Base-by-base conservation (phyloP, 2,329 filamentous ascomycete genomes). In the Colletotrichum endophyticum region DNA sequence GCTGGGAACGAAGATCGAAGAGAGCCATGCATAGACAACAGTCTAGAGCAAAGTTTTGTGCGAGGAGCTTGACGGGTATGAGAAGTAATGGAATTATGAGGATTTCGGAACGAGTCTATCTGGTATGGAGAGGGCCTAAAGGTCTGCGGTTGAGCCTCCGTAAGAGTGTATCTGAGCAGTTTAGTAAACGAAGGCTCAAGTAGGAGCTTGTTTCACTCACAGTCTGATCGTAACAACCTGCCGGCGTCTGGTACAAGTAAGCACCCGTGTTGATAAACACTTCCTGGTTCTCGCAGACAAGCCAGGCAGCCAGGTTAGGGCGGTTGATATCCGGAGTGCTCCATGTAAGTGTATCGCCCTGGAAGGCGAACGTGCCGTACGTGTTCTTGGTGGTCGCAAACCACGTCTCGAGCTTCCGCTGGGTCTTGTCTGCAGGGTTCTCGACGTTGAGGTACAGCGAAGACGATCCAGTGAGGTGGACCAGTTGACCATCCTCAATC, bases 221-320 rank as follows among this genome's bases (percentile, higher is more conserved):
- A 66, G 90, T 92, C 83, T 92, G 87, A 84, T 93, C 91, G 34
- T 86, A 85, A 83, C 91, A 92, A 5, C 91, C 91, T 5, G 83
- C 81, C 1, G 91, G 91, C 13, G 91, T 92, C 82, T 89, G 84
- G 80, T 92, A 92, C 30, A 84, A 83, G 80, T 92, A 92, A 16
- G 89, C 89, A 1, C 91, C 91, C 71, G 92, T 86, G 79, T 92
- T 92, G 79, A 92, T 87, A 79, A 89, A 92, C 77, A 92, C 78
- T 62, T 80, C 81, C 82, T 90, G 87, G 8, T 85, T 84, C 62
- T 83, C 84, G 77, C 90, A 93, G 69, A 92, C 91, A 78, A 91
- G 87, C 90, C 91, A 93, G 2, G 91, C 91, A 25, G 87, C 89
- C 61, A 86, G 80, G 80, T 92, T 93, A 67, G 90, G 90, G 44